Conservation (phyloP, 2,329 filamentous ascomycete genomes). For the Aspergillus bombycis region DNA sequence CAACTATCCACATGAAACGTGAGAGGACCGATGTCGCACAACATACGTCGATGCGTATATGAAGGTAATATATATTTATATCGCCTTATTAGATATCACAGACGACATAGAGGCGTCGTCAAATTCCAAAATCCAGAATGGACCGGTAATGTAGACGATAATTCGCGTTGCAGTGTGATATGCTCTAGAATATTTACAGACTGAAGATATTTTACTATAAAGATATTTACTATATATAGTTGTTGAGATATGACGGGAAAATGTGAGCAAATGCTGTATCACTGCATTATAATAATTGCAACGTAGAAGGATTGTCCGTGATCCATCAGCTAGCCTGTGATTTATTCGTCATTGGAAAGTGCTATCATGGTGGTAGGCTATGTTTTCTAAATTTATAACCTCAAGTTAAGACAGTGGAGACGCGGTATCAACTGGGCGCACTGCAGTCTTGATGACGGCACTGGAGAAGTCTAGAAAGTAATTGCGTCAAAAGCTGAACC, state of each 20-base stretch:
- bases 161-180: neutral
- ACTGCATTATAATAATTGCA: neutral
- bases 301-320: neutral
- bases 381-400: constrained; percentile 1
- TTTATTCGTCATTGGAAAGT: neutral
- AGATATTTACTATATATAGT: too few species aligned
- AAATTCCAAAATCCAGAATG: neutral
- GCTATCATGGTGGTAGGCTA: neutral
- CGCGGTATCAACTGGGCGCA: neutral
- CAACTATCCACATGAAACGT: neutral
- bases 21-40: neutral
- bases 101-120: neutral
- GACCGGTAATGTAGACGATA: neutral
- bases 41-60: neutral
- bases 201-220: too few species aligned
- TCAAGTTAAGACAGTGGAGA: neutral
- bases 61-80: neutral
- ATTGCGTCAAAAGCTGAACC: neutral
- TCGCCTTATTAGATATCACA: neutral
- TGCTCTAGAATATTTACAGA: neutral
- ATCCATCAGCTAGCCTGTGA: neutral
- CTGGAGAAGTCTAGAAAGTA: neutral
- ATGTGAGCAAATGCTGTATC: neutral
- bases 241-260: neutral
- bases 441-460: neutral